A percentile compares a stretch with the other conserved stretches of the same genome.
phyloP scores from a whole-genome alignment of 2,329 filamentous ascomycete genomes.

The Colletotrichum lini region DNA sequence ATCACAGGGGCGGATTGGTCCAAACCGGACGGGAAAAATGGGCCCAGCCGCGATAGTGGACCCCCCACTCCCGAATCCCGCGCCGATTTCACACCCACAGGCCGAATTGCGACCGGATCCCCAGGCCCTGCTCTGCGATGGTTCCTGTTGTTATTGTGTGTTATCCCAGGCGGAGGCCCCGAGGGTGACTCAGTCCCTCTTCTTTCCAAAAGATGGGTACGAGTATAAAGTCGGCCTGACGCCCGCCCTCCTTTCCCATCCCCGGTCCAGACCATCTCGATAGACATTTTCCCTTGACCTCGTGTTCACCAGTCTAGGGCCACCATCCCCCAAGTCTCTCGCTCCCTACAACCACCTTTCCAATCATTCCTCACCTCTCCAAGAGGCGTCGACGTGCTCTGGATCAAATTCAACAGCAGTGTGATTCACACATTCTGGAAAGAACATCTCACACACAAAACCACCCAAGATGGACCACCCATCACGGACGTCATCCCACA shows the following conservation, averaged over 20 bases:
- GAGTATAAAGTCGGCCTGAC: conserved; percentile 25
- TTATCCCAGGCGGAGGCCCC: neutral
- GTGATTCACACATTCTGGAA: neutral
- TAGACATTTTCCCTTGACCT: neutral
- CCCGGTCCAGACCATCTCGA: neutral
- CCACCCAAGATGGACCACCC: conserved; percentile 25
- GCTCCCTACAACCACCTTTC: neutral
- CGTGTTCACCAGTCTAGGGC: conserved; percentile 9
- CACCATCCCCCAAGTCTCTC: neutral
- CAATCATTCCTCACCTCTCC: neutral
- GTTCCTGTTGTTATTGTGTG: neutral
- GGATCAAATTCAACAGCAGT: neutral
- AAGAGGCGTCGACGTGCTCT: neutral
- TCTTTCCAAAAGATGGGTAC: neutral
- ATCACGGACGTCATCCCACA: conserved; percentile 28
- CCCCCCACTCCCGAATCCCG: conserved; percentile 35
- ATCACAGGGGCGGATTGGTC: conserved; percentile 14
- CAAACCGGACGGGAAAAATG: conserved; percentile 38
- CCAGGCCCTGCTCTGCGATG: conserved; percentile 12
- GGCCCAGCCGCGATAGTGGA: conserved; percentile 11
- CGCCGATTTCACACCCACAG: conserved; percentile 26
- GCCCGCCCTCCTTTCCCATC: neutral
- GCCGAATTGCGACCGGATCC: conserved; percentile 38
- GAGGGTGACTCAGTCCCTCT: conserved; percentile 1
- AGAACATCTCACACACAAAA: neutral